These are phyloP conservation scores for Suillus luteus DNA, from an alignment of 768 basidiomycete genomes.

Conservation along the genomic window DNA sequence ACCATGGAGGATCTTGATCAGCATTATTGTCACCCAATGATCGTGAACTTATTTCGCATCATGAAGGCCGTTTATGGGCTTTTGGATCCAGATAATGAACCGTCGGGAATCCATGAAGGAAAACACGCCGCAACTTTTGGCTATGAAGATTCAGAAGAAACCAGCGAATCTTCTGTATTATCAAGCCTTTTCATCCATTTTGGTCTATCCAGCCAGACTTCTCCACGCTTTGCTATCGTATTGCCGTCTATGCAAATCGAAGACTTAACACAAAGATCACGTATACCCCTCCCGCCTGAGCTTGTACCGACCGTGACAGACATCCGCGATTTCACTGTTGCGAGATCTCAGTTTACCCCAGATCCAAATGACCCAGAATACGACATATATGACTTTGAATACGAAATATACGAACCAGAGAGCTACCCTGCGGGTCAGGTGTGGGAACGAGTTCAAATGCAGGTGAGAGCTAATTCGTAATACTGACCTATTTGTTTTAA, in stretches of 20 bases:
- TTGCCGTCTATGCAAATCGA: background rate
- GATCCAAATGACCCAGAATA: background rate
- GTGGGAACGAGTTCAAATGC: constrained; percentile 4
- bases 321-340: background rate
- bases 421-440: background rate
- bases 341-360: background rate
- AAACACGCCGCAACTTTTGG: constrained; percentile 1
- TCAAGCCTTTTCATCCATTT: constrained; percentile 5
- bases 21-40: background rate
- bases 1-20: background rate
- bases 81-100: constrained; percentile 1
- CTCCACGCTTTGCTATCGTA: constrained; percentile 1
- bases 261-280: background rate
- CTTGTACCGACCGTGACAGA: background rate
- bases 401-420: background rate
- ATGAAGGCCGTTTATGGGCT: background rate
- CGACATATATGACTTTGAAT: background rate
- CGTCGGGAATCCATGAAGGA: background rate
- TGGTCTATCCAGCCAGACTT: constrained; percentile 5
- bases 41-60: background rate
- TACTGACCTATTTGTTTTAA: background rate
- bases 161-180: background rate
- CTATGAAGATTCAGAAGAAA: background rate
- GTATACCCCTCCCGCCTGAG: background rate
- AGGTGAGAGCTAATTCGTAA: background rate